Evolutionary conservation across 2,329 filamentous ascomycete genomes (phyloP).

Genomic region (Pseudogymnoascus sp.): DNA sequence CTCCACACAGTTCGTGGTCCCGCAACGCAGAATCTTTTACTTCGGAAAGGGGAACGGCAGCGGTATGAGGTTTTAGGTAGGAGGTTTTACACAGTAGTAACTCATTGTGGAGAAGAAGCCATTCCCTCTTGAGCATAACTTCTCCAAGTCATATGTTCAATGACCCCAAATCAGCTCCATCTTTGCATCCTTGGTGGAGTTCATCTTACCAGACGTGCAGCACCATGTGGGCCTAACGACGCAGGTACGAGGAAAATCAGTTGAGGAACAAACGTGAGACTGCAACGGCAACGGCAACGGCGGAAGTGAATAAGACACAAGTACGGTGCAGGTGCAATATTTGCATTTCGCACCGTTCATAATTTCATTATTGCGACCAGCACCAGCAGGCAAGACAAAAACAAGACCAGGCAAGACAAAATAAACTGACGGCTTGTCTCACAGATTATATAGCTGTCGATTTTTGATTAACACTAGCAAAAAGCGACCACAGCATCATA

Average conservation of each 20-base stretch:
- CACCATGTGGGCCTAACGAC: slow-evolving; percentile 6
- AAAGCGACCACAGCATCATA: neutral
- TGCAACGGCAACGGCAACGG: neutral
- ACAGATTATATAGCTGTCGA: neutral
- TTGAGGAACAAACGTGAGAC: neutral
- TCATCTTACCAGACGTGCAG: slow-evolving; percentile 7
- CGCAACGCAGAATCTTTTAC: slow-evolving; percentile 4
- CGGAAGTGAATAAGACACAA: neutral
- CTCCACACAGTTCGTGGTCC: neutral
- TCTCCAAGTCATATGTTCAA: neutral
- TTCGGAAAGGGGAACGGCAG: neutral
- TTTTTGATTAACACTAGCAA: neutral
- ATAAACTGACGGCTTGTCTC: neutral
- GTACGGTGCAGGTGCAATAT: neutral
- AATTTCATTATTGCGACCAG: neutral
- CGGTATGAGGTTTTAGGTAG: slow-evolving; percentile 4
- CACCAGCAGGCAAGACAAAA: neutral
- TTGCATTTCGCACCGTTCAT: neutral
- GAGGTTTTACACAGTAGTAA: slow-evolving; percentile 6
- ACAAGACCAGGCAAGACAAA: neutral
- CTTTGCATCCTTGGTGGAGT: slow-evolving; percentile 6
- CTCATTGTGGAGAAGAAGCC: neutral
- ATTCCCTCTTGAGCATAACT: neutral
- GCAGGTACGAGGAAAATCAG: neutral
- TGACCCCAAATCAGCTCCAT: slow-evolving; percentile 5